Percentiles rank a stretch among this genome's conserved stretches.
Conservation (phyloP, 1,284 basidiomycete species). For the Moesziomyces antarcticus region DNA sequence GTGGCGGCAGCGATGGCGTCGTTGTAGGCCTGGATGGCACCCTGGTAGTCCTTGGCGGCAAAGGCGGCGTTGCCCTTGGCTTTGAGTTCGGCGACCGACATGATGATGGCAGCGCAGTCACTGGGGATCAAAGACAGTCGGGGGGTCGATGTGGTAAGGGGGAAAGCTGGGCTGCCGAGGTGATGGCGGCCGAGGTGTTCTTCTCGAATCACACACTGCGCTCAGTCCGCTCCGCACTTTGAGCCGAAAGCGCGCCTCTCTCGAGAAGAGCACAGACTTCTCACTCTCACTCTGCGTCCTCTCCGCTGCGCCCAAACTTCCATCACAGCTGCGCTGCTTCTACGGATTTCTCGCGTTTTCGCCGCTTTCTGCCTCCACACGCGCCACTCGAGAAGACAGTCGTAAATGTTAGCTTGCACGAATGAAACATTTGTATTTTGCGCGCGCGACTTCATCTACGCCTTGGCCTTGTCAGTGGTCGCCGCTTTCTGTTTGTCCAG, state of each 20-base stretch:
- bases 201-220: not conserved
- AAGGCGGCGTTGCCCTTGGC: constrained; percentile 67
- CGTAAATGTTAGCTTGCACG: not conserved
- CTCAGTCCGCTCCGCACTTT: no score
- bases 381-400: not conserved
- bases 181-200: not conserved
- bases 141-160: not conserved
- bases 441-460: not conserved
- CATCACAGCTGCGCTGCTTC: constrained; percentile 8
- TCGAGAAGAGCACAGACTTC: not conserved
- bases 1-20: constrained; percentile 62
- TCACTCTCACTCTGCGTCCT: not conserved
- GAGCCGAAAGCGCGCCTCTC: no score
- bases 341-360: constrained; percentile 40
- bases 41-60: constrained; percentile 64
- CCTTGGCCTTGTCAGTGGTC: constrained; percentile 3
- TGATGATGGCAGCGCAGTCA: constrained; percentile 10
- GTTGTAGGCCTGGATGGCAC: constrained; percentile 62
- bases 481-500: constrained; percentile 23
- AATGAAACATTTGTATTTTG: not conserved
- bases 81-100: constrained; percentile 66
- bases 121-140: not conserved
- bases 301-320: no score
- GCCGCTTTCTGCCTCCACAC: constrained; percentile 35
- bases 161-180: not conserved